A percentile compares a stretch with the other conserved stretches of the same genome.
Evolutionary conservation across 352 stramenopile genomes (phyloP).

Genomic region (Phytopythium kandeliae): DNA sequence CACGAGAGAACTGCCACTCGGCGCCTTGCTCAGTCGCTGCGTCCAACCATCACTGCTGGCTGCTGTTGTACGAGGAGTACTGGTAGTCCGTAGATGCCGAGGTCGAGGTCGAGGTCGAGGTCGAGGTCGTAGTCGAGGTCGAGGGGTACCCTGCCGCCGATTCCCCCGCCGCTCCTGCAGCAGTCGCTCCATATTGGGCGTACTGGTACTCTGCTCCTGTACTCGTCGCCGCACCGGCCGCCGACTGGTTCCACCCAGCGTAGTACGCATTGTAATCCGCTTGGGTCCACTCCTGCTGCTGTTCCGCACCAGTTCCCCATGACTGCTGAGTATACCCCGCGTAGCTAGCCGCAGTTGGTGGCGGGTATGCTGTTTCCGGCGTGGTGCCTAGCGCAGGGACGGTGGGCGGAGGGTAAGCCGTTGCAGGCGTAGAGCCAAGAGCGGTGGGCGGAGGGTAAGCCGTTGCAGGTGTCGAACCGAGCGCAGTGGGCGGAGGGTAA

Average conservation of each 20-base stretch:
- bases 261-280: constrained; percentile 48
- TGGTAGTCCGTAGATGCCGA: constrained; percentile 12
- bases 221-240: constrained; percentile 9
- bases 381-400: background rate
- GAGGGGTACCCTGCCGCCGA: background rate
- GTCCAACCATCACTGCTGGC: constrained; percentile 15
- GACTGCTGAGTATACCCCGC: constrained; percentile 5
- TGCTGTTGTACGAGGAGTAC: constrained; percentile 29
- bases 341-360: constrained; percentile 12
- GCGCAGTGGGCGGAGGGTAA: background rate
- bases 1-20: background rate
- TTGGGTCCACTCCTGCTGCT: constrained; percentile 24
- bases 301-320: constrained; percentile 12
- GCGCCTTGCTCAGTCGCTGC: background rate
- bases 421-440: background rate
- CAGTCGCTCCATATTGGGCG: constrained; percentile 1
- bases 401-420: constrained; percentile 15
- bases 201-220: constrained; percentile 19
- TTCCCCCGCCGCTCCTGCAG: constrained; percentile 1
- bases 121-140: background rate
- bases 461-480: background rate
- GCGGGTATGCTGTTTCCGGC: constrained; percentile 5
- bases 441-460: constrained; percentile 8
- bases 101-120: background rate
- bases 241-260: constrained; percentile 29